Conservation (phyloP, 495 filamentous ascomycete species). For the Entonaema liquescens region DNA sequence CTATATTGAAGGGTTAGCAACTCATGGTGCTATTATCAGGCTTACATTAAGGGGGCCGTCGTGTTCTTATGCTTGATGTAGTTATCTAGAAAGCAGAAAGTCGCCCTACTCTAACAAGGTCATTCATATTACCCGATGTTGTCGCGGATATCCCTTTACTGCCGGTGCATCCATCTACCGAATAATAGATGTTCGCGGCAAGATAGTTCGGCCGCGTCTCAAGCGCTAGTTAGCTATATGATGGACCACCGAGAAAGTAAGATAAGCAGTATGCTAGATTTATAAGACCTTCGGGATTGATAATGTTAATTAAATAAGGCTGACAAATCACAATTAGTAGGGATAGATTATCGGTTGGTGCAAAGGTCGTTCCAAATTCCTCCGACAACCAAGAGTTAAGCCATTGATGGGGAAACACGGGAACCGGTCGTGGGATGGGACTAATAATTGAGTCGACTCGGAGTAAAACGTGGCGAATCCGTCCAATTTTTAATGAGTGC, state of each 20-base stretch:
- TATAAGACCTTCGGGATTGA: background rate
- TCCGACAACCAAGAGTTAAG: background rate
- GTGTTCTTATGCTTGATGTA: background rate
- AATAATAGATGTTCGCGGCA: background rate
- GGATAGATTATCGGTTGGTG: background rate
- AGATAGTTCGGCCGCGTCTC: background rate
- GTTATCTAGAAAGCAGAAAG: background rate
- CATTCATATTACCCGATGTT: background rate
- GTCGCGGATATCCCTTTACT: background rate
- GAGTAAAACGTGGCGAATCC: background rate
- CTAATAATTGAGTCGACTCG: background rate
- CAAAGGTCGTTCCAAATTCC: background rate
- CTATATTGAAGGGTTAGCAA: background rate
- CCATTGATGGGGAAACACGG: background rate
- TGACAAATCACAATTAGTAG: background rate
- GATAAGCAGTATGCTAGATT: background rate
- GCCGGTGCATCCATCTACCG: background rate
- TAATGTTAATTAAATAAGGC: background rate
- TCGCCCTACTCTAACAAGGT: background rate
- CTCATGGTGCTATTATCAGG: background rate
- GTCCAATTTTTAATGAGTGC: too few species aligned
- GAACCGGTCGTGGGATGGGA: background rate
- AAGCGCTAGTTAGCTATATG: background rate
- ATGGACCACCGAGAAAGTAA: background rate
- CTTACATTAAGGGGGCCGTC: background rate